Percentiles rank a stretch among this genome's conserved stretches.
Conservation (phyloP, 139 green algal genomes). For the Dunaliella primolecta region DNA sequence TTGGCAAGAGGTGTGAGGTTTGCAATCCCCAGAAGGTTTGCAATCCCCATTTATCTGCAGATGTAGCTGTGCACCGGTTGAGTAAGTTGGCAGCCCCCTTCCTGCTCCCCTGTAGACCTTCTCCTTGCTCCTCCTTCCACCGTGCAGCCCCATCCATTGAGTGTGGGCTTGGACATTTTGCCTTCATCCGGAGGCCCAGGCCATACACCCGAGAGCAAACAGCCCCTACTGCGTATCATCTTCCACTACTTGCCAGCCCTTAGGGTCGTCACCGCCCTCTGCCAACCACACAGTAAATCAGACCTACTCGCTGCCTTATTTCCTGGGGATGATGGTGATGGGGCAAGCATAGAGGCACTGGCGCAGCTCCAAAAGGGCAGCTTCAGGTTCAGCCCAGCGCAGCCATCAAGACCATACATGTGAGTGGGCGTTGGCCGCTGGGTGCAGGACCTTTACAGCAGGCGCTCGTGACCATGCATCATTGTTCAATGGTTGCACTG, state of each 20-base stretch:
- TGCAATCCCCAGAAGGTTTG: too few species aligned
- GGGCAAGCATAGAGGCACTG: slow-evolving; percentile 21
- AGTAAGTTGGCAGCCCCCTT: too few species aligned
- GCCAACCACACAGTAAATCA: slow-evolving; percentile 19
- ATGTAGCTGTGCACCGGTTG: too few species aligned
- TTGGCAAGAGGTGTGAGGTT: too few species aligned
- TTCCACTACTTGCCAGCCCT: slow-evolving; percentile 38
- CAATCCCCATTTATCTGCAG: too few species aligned
- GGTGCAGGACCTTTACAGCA: too few species aligned
- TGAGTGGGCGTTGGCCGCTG: too few species aligned
- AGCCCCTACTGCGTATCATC: not conserved
- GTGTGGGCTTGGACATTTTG: slow-evolving; percentile 32
- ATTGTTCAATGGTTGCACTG: too few species aligned
- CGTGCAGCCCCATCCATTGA: slow-evolving; percentile 33
- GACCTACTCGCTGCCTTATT: slow-evolving; percentile 32
- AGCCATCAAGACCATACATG: slow-evolving; percentile 34
- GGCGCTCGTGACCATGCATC: too few species aligned
- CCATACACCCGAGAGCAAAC: not conserved
- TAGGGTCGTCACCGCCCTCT: slow-evolving; percentile 30
- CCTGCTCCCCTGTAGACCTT: too few species aligned
- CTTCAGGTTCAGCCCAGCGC: slow-evolving; percentile 35
- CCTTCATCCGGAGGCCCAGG: too few species aligned
- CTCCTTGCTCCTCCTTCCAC: too few species aligned
- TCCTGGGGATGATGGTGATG: slow-evolving; percentile 39
- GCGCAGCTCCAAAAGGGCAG: slow-evolving; percentile 32